A percentile compares a stretch with the other conserved stretches of the same genome.
phyloP scores from a whole-genome alignment of 2,329 filamentous ascomycete genomes.

The Talaromyces sp. region DNA sequence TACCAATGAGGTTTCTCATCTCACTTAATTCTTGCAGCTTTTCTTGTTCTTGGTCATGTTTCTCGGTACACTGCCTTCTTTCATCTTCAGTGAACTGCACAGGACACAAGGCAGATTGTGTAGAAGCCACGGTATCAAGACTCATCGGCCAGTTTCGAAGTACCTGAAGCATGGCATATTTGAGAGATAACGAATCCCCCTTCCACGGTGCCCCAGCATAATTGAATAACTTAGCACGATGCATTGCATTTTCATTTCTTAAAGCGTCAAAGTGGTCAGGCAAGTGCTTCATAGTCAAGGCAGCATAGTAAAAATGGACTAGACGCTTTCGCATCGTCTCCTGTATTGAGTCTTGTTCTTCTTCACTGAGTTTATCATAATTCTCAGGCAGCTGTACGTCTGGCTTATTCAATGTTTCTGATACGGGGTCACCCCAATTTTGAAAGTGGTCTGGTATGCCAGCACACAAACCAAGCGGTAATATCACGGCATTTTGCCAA shows the following conservation, averaged over 20 bases:
- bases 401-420: constrained; percentile 20
- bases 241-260: constrained; percentile 14
- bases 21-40: background rate
- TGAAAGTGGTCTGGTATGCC: constrained; percentile 28
- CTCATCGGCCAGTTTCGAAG: constrained; percentile 15
- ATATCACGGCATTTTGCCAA: constrained; percentile 24
- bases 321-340: constrained; percentile 18
- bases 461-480: constrained; percentile 23
- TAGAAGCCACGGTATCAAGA: background rate
- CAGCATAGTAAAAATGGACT: constrained; percentile 22
- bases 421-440: constrained; percentile 27
- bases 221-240: constrained; percentile 20
- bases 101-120: background rate
- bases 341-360: constrained; percentile 17
- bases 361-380: constrained; percentile 16
- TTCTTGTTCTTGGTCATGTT: background rate
- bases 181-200: constrained; percentile 21
- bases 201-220: constrained; percentile 22
- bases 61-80: background rate
- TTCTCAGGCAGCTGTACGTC: constrained; percentile 15
- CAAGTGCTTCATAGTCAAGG: constrained; percentile 17
- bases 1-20: constrained; percentile 3
- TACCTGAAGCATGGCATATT: constrained; percentile 17
- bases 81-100: constrained; percentile 2
- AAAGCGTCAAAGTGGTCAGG: constrained; percentile 21